Base-by-base conservation (phyloP, 208 protist genomes). In the Trypanosoma cruzi region DNA sequence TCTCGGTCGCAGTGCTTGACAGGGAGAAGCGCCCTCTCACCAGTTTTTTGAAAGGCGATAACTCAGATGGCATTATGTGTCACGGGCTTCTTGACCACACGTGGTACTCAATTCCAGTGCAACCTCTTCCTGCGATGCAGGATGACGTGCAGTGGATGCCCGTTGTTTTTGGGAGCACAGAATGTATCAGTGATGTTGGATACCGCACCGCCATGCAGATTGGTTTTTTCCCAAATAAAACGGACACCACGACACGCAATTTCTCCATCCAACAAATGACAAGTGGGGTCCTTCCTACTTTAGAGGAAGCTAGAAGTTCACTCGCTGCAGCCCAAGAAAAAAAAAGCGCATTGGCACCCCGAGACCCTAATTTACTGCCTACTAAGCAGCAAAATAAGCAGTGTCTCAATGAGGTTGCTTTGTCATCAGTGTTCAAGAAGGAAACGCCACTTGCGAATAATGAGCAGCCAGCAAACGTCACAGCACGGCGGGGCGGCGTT, bases 101-200 rank as follows among this genome's bases (percentile, higher is more conserved):
- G 18, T 92, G 86, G 84, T 63, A 85, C 36, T 82, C 80, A 16
- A 60, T 89, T 40, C 80, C 79, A 7, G 77, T 92, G n/a, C 84
- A 92, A 62, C 56, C 40, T 34, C 62, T 71, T 22, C 81, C 81
- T 24, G 61, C 68, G 28, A 42, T 73, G 62, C 81, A 89, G 62
- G 84, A 93, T 36, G 81, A 81, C 0, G 73, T 93, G 22, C 77
- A 88, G 66, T 90, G 87, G 87, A 86, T 86, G 69, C 87, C 84
- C 6, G 68, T 90, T 37, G 49, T 93, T 57, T 78, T 93, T 37
- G 87, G 84, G 2, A 81, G 77, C 53, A 85, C 84, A 50, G 84
- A 90, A 44, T 90, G 77, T 61, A 74, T 88, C 36, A 89, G 80
- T 42, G 82, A 89, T 53, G 84, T 86, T 2, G 81, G 84, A 28